Percentiles rank a stretch among this genome's conserved stretches.
Evolutionary conservation across 352 stramenopile genomes (phyloP).

Genomic region (Pseudoperonospora humuli): DNA sequence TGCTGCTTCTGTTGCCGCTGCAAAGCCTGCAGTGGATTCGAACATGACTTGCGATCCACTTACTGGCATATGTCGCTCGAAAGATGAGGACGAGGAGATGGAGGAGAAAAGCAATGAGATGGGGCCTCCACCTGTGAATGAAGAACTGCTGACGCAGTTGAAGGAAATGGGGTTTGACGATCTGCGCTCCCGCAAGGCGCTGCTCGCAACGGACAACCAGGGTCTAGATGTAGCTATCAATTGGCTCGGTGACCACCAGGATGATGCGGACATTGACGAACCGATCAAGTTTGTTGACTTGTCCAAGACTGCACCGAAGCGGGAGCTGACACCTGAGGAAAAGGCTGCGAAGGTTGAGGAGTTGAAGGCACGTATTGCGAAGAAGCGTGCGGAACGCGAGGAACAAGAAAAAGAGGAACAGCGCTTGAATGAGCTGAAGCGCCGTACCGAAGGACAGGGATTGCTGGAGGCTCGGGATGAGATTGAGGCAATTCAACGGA

Average conservation of each 20-base stretch:
- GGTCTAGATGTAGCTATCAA: constrained; percentile 74
- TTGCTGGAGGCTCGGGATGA: constrained; percentile 73
- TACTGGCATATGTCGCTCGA: constrained; percentile 45
- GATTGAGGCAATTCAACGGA: constrained; percentile 72
- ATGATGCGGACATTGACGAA: constrained; percentile 85
- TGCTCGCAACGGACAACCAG: constrained; percentile 72
- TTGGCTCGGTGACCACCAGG: constrained; percentile 85
- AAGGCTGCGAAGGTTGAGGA: constrained; percentile 82
- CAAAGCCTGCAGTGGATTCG: constrained; percentile 22
- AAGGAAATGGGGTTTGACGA: constrained; percentile 85
- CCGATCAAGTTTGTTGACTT: constrained; percentile 83
- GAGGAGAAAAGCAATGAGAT: constrained; percentile 28
- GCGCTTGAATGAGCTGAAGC: constrained; percentile 62
- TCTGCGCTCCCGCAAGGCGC: constrained; percentile 67
- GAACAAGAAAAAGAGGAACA: constrained; percentile 72
- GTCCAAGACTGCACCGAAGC: constrained; percentile 27
- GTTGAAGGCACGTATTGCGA: constrained; percentile 73
- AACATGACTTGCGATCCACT: constrained; percentile 63
- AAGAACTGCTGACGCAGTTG: constrained; percentile 55
- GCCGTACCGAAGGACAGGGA: constrained; percentile 65
- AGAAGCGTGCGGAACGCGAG: constrained; percentile 69
- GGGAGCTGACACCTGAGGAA: constrained; percentile 77
- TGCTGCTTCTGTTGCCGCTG: constrained; percentile 6
- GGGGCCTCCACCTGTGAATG: constrained; percentile 50
- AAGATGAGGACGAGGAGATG: constrained; percentile 27